phyloP scores from a whole-genome alignment of 129 eudicot species.

The Mikania micrantha region DNA sequence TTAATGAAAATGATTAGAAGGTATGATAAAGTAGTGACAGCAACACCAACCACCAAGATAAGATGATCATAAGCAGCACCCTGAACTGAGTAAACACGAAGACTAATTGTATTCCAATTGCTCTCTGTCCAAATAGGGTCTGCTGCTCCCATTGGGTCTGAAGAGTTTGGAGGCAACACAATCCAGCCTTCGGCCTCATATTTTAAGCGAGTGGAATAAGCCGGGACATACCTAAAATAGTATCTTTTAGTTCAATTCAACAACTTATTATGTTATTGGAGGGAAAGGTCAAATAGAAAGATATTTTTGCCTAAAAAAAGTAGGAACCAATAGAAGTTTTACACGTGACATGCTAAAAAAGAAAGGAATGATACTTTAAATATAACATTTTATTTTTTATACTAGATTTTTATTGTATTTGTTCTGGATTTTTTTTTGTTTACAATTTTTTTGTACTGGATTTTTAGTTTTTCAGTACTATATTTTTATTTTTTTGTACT shows the following conservation, averaged over 20 bases:
- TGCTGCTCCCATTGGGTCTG: conserved; percentile 51
- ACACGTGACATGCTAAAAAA: too few species aligned
- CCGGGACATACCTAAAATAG: conserved; percentile 71
- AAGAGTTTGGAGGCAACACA: conserved; percentile 57
- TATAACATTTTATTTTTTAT: too few species aligned
- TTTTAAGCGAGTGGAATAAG: conserved; percentile 84
- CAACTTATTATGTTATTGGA: not conserved
- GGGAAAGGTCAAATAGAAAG: too few species aligned
- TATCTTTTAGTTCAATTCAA: conserved; percentile 5
- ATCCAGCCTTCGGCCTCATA: conserved; percentile 64
- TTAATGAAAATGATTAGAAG: conserved; percentile 34
- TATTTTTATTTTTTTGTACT: too few species aligned
- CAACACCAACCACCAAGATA: conserved; percentile 52
- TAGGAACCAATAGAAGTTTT: too few species aligned
- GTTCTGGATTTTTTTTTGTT: too few species aligned
- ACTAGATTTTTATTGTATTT: too few species aligned
- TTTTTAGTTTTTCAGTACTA: too few species aligned
- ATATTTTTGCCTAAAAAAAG: too few species aligned
- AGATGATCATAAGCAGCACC: conserved; percentile 48
- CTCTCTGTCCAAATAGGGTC: conserved; percentile 96
- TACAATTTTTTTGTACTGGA: too few species aligned
- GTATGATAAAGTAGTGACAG: conserved; percentile 59
- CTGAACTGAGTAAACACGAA: conserved; percentile 63
- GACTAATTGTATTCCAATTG: conserved; percentile 67
- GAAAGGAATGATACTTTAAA: too few species aligned